Evolutionary conservation across 495 filamentous ascomycete genomes (phyloP).

Genomic region (Rhizodiscina lignyota): DNA sequence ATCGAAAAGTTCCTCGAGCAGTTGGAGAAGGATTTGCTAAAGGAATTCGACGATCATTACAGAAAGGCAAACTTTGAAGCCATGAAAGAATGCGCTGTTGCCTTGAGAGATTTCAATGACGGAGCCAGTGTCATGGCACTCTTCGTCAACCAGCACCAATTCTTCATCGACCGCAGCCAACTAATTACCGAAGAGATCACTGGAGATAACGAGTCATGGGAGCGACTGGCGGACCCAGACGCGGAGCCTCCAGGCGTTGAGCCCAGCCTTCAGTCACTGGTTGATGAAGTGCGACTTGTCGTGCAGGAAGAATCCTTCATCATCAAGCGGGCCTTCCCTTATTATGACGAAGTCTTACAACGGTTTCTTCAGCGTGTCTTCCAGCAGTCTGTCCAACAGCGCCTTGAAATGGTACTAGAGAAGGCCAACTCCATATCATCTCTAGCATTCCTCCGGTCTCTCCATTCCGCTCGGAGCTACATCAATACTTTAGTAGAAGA

Average conservation of each 20-base stretch:
- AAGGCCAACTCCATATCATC: constrained; percentile 84
- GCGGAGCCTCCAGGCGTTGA: constrained; percentile 81
- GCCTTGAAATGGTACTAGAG: constrained; percentile 88
- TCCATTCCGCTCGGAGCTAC: constrained; percentile 78
- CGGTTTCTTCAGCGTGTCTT: constrained; percentile 92
- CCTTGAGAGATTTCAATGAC: constrained; percentile 88
- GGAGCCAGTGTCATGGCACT: constrained; percentile 84
- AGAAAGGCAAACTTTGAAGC: constrained; percentile 84
- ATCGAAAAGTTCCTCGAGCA: constrained; percentile 96
- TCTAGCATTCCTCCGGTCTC: constrained; percentile 73
- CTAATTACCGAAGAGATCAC: constrained; percentile 81
- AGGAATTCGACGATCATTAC: constrained; percentile 94
- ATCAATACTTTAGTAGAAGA: constrained; percentile 79
- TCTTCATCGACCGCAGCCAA: constrained; percentile 89
- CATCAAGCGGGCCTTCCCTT: constrained; percentile 89
- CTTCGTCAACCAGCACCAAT: constrained; percentile 98
- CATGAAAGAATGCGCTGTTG: constrained; percentile 75
- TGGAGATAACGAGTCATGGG: constrained; percentile 62
- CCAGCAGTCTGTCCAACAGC: constrained; percentile 92
- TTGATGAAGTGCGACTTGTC: constrained; percentile 90
- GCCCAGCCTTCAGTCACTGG: constrained; percentile 72
- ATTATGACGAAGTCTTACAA: constrained; percentile 79
- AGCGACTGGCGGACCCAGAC: constrained; percentile 85
- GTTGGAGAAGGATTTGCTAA: constrained; percentile 84
- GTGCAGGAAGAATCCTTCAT: constrained; percentile 93